These are phyloP conservation scores for Crithidia thermophila DNA, from an alignment of 208 protist species.

Conservation along the genomic window DNA sequence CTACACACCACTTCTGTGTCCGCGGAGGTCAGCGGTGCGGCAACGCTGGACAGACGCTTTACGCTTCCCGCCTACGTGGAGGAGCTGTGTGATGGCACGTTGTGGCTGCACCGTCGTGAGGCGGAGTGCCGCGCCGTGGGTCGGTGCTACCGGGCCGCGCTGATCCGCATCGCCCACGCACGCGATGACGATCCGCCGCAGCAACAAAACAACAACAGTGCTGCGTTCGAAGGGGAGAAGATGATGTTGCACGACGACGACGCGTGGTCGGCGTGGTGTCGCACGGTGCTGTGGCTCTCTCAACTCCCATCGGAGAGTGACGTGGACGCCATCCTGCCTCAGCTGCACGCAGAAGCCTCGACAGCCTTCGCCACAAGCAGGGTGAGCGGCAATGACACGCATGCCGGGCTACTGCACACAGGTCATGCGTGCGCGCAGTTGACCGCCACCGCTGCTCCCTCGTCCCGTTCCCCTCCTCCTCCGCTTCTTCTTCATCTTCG, in stretches of 20 bases:
- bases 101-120: constrained; percentile 75
- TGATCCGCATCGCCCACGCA: constrained; percentile 28
- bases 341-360: too few relatives aligned
- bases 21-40: not conserved
- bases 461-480: not conserved
- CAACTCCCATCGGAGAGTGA: constrained; percentile 10
- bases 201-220: not conserved
- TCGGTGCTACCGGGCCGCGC: constrained; percentile 35
- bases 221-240: not conserved
- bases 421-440: too few relatives aligned
- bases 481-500: constrained; percentile 51
- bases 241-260: not conserved
- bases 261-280: constrained; percentile 16
- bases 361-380: too few relatives aligned
- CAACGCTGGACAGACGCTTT: constrained; percentile 45
- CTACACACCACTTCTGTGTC: not conserved
- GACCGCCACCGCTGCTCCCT: not conserved
- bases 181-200: not conserved
- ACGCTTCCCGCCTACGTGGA: constrained; percentile 71
- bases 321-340: constrained; percentile 17
- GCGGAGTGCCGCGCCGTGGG: constrained; percentile 70
- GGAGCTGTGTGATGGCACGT: constrained; percentile 58
- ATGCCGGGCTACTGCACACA: too few relatives aligned
- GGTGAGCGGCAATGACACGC: too few relatives aligned
- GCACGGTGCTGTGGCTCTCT: constrained; percentile 28